Base-by-base conservation (phyloP, 768 basidiomycete species). In the Russula virescens region DNA sequence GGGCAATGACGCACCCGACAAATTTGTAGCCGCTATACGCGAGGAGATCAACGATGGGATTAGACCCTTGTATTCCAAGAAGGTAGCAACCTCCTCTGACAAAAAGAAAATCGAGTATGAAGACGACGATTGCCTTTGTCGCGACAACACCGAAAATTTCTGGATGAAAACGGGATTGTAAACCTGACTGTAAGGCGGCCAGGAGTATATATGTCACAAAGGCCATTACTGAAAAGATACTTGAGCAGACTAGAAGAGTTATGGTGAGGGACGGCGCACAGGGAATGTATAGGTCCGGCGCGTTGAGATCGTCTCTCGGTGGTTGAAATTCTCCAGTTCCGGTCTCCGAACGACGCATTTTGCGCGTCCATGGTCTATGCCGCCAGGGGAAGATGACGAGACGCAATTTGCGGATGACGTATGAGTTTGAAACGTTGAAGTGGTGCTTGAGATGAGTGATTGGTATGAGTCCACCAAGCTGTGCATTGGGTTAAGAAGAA, bases 11-110 rank as follows among this genome's bases (percentile, higher is more conserved):
- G 31, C 66, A 94, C 93, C 93, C 96, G 31, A 98, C 91, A 69
- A 99, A 98, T 71, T 99, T 98, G 77, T 98, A 98, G 0, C 97
- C 96, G 5, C 88, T 90, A 71, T 98, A 98, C 0, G 95, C 91
- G 34, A 97, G 75, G 52, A 98, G 75, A 70, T 97, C 94, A 5
- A 89, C 80, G 25, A 91, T 81, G 50, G 90, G 88, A 26, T 77
- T 79, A 9, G 79, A 75, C 3, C 86, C 87, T 63, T 87, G 82
- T 2, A 98, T 92, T 63, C 92, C 94, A 53, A 98, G 83, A 54
- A 98, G 77, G 74, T 98, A 99, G 71, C 93, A 97, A 0, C 95
- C 95, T 1, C 91, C 80, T 70, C 92, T 91, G 57, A 99, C 89
- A 64, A 91, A 87, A 28, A 85, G 74, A 73, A 98, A 94, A 72